Conservation (phyloP, 192 early-diverging fungal species). For the Coemansia sp. region DNA sequence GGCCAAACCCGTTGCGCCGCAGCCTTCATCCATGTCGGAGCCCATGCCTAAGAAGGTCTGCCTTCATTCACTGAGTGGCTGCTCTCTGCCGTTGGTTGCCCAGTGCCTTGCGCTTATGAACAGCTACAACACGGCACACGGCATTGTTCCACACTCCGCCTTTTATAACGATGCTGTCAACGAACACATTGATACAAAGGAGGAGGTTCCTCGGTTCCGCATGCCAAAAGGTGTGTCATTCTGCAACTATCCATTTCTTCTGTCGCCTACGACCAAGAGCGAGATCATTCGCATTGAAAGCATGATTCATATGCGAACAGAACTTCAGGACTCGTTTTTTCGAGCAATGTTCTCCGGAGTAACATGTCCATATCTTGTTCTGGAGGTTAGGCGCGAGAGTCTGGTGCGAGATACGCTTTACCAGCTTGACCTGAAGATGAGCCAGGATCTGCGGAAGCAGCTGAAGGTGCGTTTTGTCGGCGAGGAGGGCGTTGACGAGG, state of each 20-base stretch:
- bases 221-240: slow-evolving; percentile 68
- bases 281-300: slow-evolving; percentile 74
- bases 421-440: slow-evolving; percentile 76
- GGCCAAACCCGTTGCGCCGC: slow-evolving; percentile 10
- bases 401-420: slow-evolving; percentile 70
- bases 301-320: slow-evolving; percentile 66
- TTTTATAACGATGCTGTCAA: slow-evolving; percentile 76
- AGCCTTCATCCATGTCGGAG: slow-evolving; percentile 15
- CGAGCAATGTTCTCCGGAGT: slow-evolving; percentile 74
- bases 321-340: slow-evolving; percentile 77
- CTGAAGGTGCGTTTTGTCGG: slow-evolving; percentile 88
- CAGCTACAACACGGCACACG: slow-evolving; percentile 60
- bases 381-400: slow-evolving; percentile 70
- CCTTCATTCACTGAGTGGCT: slow-evolving; percentile 27
- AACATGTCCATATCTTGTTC: slow-evolving; percentile 70
- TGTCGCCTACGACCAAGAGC: slow-evolving; percentile 71
- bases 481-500: slow-evolving; percentile 92
- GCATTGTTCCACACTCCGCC: slow-evolving; percentile 60
- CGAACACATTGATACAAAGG: slow-evolving; percentile 71
- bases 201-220: slow-evolving; percentile 73
- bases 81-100: slow-evolving; percentile 27
- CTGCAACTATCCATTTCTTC: slow-evolving; percentile 74
- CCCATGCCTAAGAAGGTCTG: slow-evolving; percentile 27
- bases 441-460: slow-evolving; percentile 87
- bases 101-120: slow-evolving; percentile 54